Conservation (phyloP, 257 asterid genomes). For the Schizonepeta tenuifolia region DNA sequence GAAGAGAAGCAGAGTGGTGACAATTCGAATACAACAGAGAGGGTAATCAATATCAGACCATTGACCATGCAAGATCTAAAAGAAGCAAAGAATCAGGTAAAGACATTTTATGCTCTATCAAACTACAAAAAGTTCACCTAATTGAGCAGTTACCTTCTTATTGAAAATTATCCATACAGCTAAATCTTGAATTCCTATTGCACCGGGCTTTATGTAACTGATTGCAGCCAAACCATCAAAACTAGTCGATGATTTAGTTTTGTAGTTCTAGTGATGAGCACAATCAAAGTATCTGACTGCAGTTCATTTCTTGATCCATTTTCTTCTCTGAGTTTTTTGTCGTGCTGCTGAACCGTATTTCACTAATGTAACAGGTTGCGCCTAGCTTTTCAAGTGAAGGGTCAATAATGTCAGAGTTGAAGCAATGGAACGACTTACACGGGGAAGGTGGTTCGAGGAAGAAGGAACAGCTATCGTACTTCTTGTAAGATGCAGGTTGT, state of each 20-base stretch:
- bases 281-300: neutral
- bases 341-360: neutral
- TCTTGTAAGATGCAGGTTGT: slow-evolving; percentile 45
- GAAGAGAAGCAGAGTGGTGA: slow-evolving; percentile 38
- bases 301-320: neutral
- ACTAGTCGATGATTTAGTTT: too few relatives aligned
- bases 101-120: neutral
- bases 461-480: slow-evolving; percentile 77
- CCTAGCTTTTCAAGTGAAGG: slow-evolving; percentile 85
- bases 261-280: too few relatives aligned
- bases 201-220: too few relatives aligned
- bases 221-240: neutral
- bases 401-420: slow-evolving; percentile 65
- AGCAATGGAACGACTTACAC: slow-evolving; percentile 71
- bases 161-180: neutral
- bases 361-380: slow-evolving; percentile 54
- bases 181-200: too few relatives aligned
- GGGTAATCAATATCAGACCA: slow-evolving; percentile 70
- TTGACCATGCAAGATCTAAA: slow-evolving; percentile 75
- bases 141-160: neutral
- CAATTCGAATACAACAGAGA: slow-evolving; percentile 44
- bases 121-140: neutral
- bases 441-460: slow-evolving; percentile 93
- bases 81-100: slow-evolving; percentile 84
- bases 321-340: neutral